phyloP scores from a whole-genome alignment of 371 early-diverging fungal species.

The Circinella minor region DNA sequence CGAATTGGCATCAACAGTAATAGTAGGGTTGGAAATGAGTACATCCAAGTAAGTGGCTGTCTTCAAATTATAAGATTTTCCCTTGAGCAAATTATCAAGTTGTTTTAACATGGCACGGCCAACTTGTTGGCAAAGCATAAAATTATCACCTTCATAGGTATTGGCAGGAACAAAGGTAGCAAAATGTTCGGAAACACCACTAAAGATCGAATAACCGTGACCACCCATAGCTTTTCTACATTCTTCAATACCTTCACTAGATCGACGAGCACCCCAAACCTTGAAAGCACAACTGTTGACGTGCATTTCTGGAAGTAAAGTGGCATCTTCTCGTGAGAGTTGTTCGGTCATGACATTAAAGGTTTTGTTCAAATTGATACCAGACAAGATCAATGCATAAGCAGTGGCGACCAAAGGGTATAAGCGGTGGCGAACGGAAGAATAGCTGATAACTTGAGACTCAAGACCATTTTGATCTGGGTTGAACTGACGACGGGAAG shows the following conservation, averaged over 20 bases:
- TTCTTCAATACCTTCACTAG: conserved; percentile 75
- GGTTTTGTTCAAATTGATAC: conserved; percentile 50
- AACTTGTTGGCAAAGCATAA: conserved; percentile 71
- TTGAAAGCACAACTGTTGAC: conserved; percentile 83
- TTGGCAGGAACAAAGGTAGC: conserved; percentile 68
- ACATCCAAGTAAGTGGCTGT: conserved; percentile 46
- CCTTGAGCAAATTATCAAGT: conserved; percentile 33
- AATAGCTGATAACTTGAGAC: conserved; percentile 76
- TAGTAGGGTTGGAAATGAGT: conserved; percentile 27
- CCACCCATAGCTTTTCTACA: conserved; percentile 85
- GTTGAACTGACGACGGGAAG: conserved; percentile 74
- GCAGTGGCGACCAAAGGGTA: conserved; percentile 72
- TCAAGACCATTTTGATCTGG: conserved; percentile 44
- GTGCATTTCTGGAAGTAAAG: conserved; percentile 75
- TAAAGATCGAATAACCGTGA: conserved; percentile 78
- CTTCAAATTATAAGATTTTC: conserved; percentile 22
- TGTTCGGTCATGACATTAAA: conserved; percentile 61
- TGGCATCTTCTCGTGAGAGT: conserved; percentile 49
- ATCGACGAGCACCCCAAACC: conserved; percentile 70
- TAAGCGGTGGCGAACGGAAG: conserved; percentile 74
- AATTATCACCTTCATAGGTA: conserved; percentile 73
- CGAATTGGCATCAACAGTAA: conserved; percentile 21
- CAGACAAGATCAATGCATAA: conserved; percentile 70
- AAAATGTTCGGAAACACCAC: conserved; percentile 74
- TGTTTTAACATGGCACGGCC: conserved; percentile 70